Conservation (phyloP, 305 asterid species). For the Fraxinus ornus region DNA sequence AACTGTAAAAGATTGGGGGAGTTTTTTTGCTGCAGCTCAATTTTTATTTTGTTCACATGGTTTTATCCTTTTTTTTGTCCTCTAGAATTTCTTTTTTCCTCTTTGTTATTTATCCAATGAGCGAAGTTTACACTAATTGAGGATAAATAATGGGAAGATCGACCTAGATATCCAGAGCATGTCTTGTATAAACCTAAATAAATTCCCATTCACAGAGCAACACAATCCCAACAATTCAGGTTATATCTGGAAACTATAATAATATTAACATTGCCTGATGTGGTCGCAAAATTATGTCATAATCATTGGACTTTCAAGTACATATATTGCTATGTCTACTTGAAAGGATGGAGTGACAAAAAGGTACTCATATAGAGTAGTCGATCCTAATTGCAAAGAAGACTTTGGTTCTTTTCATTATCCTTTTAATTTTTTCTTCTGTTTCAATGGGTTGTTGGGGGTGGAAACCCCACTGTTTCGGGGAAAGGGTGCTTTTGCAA, state of each 20-base stretch:
- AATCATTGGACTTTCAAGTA: background rate
- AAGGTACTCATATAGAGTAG: background rate
- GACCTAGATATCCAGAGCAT: background rate
- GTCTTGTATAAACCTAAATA: background rate
- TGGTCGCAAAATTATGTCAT: background rate
- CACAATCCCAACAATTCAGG: background rate
- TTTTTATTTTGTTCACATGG: background rate
- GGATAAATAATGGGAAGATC: background rate
- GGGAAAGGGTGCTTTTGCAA: background rate
- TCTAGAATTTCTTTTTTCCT: background rate
- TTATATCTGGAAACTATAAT: background rate
- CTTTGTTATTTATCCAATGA: background rate
- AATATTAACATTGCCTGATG: background rate
- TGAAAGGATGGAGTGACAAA: background rate
- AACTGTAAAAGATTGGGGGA: background rate
- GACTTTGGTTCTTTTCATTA: background rate
- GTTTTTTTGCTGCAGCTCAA: background rate
- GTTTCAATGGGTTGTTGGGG: background rate
- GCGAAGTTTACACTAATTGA: background rate
- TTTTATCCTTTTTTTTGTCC: background rate
- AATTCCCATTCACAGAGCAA: background rate
- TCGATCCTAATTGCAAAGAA: background rate
- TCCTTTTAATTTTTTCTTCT: background rate
- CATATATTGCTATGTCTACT: background rate
- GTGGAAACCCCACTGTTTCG: background rate